Conservation (phyloP, 495 filamentous ascomycete genomes). For the Aspergillus nidulans region DNA sequence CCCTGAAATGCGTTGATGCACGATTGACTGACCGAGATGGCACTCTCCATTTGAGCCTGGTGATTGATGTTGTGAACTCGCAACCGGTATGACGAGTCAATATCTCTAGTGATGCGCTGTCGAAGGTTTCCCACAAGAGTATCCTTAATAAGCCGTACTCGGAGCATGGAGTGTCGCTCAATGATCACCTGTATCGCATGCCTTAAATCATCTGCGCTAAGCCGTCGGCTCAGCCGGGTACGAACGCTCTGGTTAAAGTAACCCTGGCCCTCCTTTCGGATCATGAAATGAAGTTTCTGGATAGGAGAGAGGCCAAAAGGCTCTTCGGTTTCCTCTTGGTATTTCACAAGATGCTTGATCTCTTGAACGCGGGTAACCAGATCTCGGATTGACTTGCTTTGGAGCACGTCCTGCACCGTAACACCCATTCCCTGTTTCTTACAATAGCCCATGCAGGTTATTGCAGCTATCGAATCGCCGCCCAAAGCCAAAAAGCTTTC, state of each 20-base stretch:
- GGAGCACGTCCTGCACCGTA: conserved; percentile 50
- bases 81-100: conserved; percentile 36
- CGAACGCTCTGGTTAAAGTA: conserved; percentile 72
- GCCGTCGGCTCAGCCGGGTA: conserved; percentile 48
- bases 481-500: conserved; percentile 62
- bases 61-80: conserved; percentile 17
- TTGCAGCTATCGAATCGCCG: conserved; percentile 67
- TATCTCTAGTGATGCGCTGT: conserved; percentile 36
- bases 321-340: conserved; percentile 40
- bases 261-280: conserved; percentile 50
- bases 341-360: conserved; percentile 26
- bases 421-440: conserved; percentile 49
- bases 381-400: conserved; percentile 42
- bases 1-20: conserved; percentile 42
- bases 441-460: conserved; percentile 55
- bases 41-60: conserved; percentile 25
- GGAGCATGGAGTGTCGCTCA: conserved; percentile 67
- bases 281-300: conserved; percentile 64
- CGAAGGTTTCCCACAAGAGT: conserved; percentile 22
- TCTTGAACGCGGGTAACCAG: conserved; percentile 33
- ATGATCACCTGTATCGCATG: conserved; percentile 56
- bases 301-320: conserved; percentile 66
- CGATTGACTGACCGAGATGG: conserved; percentile 36
- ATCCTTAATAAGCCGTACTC: conserved; percentile 53
- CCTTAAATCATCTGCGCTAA: conserved; percentile 44